Evolutionary conservation across 116 monocot species (phyloP).

Genomic region (Cymodocea nodosa): DNA sequence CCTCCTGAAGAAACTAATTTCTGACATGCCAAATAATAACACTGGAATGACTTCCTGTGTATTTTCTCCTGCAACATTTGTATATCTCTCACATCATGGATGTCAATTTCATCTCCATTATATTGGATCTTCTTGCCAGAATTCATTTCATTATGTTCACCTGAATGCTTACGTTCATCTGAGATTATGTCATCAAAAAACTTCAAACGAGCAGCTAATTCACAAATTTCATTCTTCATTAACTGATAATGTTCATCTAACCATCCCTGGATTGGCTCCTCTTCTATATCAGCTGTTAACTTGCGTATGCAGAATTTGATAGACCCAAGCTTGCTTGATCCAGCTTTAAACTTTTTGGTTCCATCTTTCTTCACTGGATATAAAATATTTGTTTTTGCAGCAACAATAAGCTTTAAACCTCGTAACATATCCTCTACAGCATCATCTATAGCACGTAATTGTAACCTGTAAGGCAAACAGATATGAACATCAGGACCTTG

Average conservation of each 20-base stretch:
- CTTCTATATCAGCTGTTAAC: conserved; percentile 86
- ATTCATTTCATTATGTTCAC: conserved; percentile 22
- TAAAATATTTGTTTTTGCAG: conserved; percentile 44
- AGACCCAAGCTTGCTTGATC: conserved; percentile 53
- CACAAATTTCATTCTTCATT: conserved; percentile 78
- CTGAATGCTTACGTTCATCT: conserved; percentile 11
- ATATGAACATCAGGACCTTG: conserved; percentile 89
- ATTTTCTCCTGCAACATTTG: conserved; percentile 67
- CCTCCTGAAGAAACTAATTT: conserved; percentile 53
- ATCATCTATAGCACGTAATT: conserved; percentile 96
- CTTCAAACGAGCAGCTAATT: conserved; percentile 56
- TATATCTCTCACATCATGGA: conserved; percentile 26
- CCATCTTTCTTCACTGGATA: conserved; percentile 39
- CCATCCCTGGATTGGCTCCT: conserved; percentile 99
- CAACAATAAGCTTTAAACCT: conserved; percentile 67
- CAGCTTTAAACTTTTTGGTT: conserved; percentile 37
- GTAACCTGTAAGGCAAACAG: conserved; percentile 83
- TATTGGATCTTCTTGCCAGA: conserved; percentile 35
- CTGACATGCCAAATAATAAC: conserved; percentile 76
- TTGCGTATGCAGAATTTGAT: conserved; percentile 62
- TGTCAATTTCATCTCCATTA: conserved; percentile 55
- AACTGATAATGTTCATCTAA: conserved; percentile 98
- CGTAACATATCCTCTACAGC: conserved; percentile 87
- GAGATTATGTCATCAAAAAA: conserved; percentile 65
- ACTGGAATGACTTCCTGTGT: conserved; percentile 68